Evolutionary conservation across 495 filamentous ascomycete species (phyloP).

Genomic region (Annulohypoxylon maeteangense): DNA sequence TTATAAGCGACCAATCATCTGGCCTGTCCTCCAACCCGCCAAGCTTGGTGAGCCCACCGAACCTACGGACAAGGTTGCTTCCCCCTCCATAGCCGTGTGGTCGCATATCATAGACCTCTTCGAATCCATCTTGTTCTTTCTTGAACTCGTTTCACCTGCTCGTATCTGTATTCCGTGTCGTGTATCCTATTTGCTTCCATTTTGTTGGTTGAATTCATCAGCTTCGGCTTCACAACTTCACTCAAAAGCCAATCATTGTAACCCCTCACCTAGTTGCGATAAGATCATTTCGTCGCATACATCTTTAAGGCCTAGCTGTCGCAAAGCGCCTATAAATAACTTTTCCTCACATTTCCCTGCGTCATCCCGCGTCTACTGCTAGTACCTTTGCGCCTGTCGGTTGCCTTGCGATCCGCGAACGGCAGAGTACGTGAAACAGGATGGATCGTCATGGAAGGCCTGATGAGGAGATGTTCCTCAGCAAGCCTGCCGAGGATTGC

Average conservation of each 20-base stretch:
- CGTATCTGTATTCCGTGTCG: conserved; percentile 22
- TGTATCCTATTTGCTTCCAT: conserved; percentile 26
- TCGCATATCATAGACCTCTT: conserved; percentile 44
- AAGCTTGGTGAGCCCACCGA: conserved; percentile 35
- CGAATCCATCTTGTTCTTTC: conserved; percentile 33
- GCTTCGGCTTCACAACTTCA: conserved; percentile 27
- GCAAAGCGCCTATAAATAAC: conserved; percentile 46
- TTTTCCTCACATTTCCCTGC: conserved; percentile 28
- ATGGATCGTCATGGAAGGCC: conserved; percentile 64
- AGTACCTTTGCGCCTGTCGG: conserved; percentile 29
- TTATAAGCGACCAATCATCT: conserved; percentile 31
- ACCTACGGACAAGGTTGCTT: conserved; percentile 27
- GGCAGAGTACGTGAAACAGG: conserved; percentile 52
- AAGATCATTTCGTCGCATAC: conserved; percentile 2
- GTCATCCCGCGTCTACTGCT: conserved; percentile 41
- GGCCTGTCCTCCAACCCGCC: conserved; percentile 28
- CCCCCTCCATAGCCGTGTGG: conserved; percentile 33
- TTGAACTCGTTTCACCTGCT: conserved; percentile 35
- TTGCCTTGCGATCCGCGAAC: conserved; percentile 27
- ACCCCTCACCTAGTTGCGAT: conserved; percentile 36
- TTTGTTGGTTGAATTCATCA: conserved; percentile 19
- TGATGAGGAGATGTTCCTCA: conserved; percentile 83
- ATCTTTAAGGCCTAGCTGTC: conserved; percentile 22
- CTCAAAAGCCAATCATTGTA: conserved; percentile 33
- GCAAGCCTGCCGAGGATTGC: conserved; percentile 64